Base-by-base conservation (phyloP, 805 yeast genomes). In the Saturnispora dispora region DNA sequence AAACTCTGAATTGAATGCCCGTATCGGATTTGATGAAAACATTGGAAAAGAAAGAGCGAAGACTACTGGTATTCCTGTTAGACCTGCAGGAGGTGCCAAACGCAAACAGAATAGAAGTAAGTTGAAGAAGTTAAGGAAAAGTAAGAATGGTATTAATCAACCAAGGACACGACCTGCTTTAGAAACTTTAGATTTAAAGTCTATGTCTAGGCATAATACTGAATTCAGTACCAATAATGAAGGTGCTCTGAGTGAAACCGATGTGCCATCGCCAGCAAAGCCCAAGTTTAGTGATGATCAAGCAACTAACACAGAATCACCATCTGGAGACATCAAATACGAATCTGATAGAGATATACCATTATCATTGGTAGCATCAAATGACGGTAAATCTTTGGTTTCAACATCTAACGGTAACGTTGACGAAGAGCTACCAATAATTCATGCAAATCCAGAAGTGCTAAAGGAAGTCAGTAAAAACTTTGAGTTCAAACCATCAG, bases 61-160 rank as follows among this genome's bases (percentile, higher is more conserved):
- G 28, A 52, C 59, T n/a, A 61, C 59, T 32, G 58, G 60, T 44
- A 65, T 77, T 25, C 80, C 82, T 36, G 83, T 76, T 5, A 75
- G 80, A 56, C 89, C 88, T 8, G 85, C 85, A 2, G 91, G 91
- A 45, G 89, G 89, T 28, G 83, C 85, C 63, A 77, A 71, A 55
- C 72, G 83, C 60, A 75, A 78, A 57, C 74, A 69, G 45, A 77
- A 72, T 55, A 73, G 83, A 60, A 74, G 76, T 57, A 73, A 68
- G 45, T 52, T 59, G 33, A 59, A 56, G 53, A 57, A 50, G 64
- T 58, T 62, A 60, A 60, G 53, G 51, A 48, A 58, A 58, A 53
- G 55, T 46, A 45, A 57, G 62, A 60, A 65, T 70, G 58, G 58
- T 52, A 43, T 59, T 8, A 68, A 28, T 65, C 68, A 41, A 66